Conservation (phyloP, 176 grass and related monocot species). For the Carex cristatella region DNA sequence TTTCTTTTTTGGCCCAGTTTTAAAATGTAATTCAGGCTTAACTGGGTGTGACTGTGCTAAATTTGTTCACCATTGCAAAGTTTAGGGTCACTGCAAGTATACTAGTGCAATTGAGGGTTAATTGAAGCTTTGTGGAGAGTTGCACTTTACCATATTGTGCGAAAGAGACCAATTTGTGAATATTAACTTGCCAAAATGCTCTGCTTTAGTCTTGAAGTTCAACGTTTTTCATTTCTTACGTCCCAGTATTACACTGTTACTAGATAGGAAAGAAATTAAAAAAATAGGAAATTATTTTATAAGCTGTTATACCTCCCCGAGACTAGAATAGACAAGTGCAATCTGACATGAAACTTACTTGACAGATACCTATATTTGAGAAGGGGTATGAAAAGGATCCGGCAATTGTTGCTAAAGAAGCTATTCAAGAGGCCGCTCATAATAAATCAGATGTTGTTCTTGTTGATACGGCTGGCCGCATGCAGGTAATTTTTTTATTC, state of each 20-base stretch:
- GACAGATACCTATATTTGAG: conserved; percentile 91
- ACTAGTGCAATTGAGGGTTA: background rate
- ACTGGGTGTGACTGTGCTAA: background rate
- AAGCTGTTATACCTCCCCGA: background rate
- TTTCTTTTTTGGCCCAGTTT: background rate
- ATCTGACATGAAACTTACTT: conserved; percentile 1
- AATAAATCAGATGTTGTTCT: conserved; percentile 91
- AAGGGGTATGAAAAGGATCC: conserved; percentile 96
- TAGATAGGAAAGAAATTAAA: background rate
- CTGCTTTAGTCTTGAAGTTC: background rate
- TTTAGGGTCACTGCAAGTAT: background rate
- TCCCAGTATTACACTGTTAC: background rate
- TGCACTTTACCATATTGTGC: background rate
- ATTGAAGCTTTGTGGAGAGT: background rate
- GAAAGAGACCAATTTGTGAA: background rate
- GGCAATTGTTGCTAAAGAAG: conserved; percentile 84
- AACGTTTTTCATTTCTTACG: background rate
- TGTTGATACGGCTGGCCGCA: conserved; percentile 89
- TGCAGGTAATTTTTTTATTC: conserved; percentile 50
- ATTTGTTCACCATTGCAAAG: background rate
- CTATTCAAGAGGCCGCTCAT: conserved; percentile 69
- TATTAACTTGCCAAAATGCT: background rate
- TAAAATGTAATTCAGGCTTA: background rate
- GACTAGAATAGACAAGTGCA: background rate
- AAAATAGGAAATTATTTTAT: background rate